These are phyloP conservation scores for Russula abietina DNA, from an alignment of 768 basidiomycete species.

Conservation along the genomic window DNA sequence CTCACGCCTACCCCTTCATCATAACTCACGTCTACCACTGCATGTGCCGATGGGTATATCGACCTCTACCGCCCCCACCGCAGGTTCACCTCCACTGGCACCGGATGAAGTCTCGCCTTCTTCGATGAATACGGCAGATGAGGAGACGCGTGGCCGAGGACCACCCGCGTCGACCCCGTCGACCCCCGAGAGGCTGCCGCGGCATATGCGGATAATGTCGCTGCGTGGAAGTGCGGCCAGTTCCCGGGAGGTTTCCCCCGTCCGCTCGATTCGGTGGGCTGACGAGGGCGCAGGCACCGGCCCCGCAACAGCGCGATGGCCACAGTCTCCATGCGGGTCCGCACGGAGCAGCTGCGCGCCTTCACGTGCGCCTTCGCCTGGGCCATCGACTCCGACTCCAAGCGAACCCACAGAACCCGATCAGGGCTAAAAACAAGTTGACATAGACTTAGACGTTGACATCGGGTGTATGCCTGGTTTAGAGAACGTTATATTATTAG, in stretches of 20 bases:
- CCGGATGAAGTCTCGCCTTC: not conserved
- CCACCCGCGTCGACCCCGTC: conserved; percentile 12
- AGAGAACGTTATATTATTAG: not conserved
- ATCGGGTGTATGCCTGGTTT: not conserved
- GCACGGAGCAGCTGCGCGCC: conserved; percentile 12
- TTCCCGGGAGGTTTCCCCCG: conserved; percentile 40
- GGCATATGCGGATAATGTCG: conserved; percentile 32
- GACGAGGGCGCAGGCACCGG: conserved; percentile 28
- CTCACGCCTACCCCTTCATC: too few relatives aligned
- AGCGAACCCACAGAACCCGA: not conserved
- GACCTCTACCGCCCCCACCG: conserved; percentile 2
- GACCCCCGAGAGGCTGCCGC: conserved; percentile 21
- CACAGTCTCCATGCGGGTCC: conserved; percentile 14
- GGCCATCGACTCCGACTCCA: conserved; percentile 13
- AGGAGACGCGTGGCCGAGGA: conserved; percentile 27
- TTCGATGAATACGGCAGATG: conserved; percentile 8
- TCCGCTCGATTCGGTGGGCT: conserved; percentile 44
- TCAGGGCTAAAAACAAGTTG: not conserved
- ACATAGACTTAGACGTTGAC: not conserved
- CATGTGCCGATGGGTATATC: not conserved
- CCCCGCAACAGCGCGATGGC: conserved; percentile 23
- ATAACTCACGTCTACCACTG: not conserved
- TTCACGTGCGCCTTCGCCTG: conserved; percentile 11
- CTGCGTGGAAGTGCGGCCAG: conserved; percentile 27
- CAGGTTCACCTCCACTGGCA: conserved; percentile 19